Evolutionary conservation across 78 protist species (phyloP), one percentile per base, ranked within the genome.

Genomic region (Speleostelium caveatum): DNA sequence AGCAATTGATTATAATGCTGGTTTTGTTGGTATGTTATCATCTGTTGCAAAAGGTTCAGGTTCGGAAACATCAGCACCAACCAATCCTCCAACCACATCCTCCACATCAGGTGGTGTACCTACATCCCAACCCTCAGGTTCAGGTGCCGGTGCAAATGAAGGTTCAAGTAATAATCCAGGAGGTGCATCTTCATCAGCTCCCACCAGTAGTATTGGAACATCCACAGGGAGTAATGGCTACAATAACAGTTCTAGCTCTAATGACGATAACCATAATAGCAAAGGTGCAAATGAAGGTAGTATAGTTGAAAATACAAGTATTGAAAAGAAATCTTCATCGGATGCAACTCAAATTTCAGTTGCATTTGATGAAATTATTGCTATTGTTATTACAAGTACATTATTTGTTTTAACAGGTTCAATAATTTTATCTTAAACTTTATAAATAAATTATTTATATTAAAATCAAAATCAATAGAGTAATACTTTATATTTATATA

Each of bases 1-100:
- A 55, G 92, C 92, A 7, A 56, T 58, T 32, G 92, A 86, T 72
- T 86, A 86, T 56, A 86, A 86, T 59, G 92, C 92, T 19, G 78
- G 92, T 38, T 86, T 75, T 41, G 85, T 86, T 39, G 85, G 78
- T 53, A 22, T 71, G 22, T n/a, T 83, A 8, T 56, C 80, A 7
- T 2, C 14, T 41, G 19, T 28, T 74, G 45, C 53, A 59, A 59
- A 17, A 61, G 83, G 69, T 68, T 16, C 39, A 26, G 28, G 56
- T 16, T 32, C 74, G 3, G 21, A 42, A 16, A 38, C 74, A 4
- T 19, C 74, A 7, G 19, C 74, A 7, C 28, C 53, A 41, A 24
- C 74, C 35, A 41, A 22, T 24, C 6, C 74, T 68, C n/a, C 74
- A 10, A 32, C 74, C 7, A 35, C 55, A 16, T 32, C 74, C 4